These are phyloP conservation scores for Podospora conica DNA, from an alignment of 495 filamentous ascomycete genomes.

Conservation along the genomic window DNA sequence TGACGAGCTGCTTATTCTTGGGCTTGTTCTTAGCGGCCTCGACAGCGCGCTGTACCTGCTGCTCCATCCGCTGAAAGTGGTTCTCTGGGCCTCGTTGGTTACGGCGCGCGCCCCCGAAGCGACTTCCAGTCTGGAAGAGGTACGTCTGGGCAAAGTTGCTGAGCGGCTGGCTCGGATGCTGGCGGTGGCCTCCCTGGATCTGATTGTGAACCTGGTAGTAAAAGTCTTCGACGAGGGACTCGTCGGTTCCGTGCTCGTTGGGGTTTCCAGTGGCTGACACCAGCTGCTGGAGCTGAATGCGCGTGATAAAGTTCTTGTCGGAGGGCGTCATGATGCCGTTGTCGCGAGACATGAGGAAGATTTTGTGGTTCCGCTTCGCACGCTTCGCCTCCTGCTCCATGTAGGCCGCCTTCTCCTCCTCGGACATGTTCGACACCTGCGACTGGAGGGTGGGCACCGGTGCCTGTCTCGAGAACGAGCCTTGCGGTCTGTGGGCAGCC, in stretches of 20 bases:
- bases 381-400: slow-evolving; percentile 87
- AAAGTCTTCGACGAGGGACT: slow-evolving; percentile 83
- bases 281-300: slow-evolving; percentile 94
- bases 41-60: slow-evolving; percentile 94
- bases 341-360: slow-evolving; percentile 83
- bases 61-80: slow-evolving; percentile 98
- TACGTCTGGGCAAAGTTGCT: slow-evolving; percentile 98
- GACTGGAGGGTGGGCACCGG: slow-evolving; percentile 58
- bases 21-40: slow-evolving; percentile 95
- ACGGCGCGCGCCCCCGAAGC: slow-evolving; percentile 63
- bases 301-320: slow-evolving; percentile 98
- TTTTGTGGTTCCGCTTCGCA: slow-evolving; percentile 97
- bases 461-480: slow-evolving; percentile 31
- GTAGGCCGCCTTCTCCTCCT: slow-evolving; percentile 70
- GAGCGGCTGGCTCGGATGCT: slow-evolving; percentile 82
- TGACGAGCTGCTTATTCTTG: slow-evolving; percentile 96
- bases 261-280: slow-evolving; percentile 85
- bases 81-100: slow-evolving; percentile 80
- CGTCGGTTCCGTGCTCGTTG: slow-evolving; percentile 70
- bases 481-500: slow-evolving; percentile 31
- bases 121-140: slow-evolving; percentile 82
- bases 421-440: slow-evolving; percentile 72
- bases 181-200: slow-evolving; percentile 79
- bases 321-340: slow-evolving; percentile 98
- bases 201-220: slow-evolving; percentile 97